Percentiles rank a stretch among this genome's conserved stretches.
Evolutionary conservation across 2,329 filamentous ascomycete genomes (phyloP).

Genomic region (Aspergillus tamarii): DNA sequence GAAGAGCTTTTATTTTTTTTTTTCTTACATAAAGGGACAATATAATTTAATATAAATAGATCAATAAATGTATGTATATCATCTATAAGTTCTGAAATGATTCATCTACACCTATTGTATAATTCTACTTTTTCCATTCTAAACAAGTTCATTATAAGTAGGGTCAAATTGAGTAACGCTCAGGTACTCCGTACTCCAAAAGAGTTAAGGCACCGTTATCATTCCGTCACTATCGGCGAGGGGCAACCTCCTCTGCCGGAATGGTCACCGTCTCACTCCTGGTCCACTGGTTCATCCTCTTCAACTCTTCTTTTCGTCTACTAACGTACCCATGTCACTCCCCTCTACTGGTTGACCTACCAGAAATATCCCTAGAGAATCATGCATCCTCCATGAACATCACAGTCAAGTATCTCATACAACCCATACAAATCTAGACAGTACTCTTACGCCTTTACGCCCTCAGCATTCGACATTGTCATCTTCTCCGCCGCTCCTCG

Average conservation of each 20-base stretch:
- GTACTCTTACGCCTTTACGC: background rate
- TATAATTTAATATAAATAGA: background rate
- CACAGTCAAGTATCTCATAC: background rate
- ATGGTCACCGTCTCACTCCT: background rate
- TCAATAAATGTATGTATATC: background rate
- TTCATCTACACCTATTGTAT: background rate
- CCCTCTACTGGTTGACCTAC: background rate
- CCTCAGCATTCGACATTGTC: background rate
- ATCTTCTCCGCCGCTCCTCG: background rate
- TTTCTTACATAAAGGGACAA: background rate
- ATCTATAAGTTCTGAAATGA: background rate
- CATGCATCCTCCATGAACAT: conserved; percentile 1
- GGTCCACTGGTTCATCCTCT: background rate
- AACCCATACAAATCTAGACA: background rate
- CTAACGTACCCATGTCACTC: background rate
- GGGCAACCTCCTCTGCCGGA: background rate
- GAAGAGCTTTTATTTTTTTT: background rate
- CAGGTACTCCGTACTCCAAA: conserved; percentile 2
- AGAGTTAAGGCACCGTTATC: background rate
- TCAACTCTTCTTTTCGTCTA: background rate
- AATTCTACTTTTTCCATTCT: background rate
- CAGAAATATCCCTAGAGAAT: background rate
- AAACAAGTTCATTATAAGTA: background rate
- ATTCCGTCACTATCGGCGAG: conserved; percentile 1
- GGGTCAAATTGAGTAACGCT: background rate